Evolutionary conservation across 2,329 filamentous ascomycete species (phyloP), one percentile per base, ranked within the genome.

Genomic region (Pseudogymnoascus sp.): DNA sequence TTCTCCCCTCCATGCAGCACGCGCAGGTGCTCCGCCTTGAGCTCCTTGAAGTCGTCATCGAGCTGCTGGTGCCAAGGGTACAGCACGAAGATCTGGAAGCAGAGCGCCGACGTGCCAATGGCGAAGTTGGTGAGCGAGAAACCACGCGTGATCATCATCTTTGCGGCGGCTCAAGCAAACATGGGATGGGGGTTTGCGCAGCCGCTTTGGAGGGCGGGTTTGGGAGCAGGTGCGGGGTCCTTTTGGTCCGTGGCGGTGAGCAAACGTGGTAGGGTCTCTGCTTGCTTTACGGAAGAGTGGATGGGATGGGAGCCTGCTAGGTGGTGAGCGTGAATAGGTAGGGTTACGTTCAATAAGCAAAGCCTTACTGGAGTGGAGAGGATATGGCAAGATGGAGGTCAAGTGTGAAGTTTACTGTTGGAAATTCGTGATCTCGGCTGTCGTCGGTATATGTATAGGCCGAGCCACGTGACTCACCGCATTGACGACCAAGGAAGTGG

Each of bases 1-100:
- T 55, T 21, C 29, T 55, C 21, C 1, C 48, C 48, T 18, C 48
- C 48, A 21, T 33, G 48, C 29, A 55, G 29, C 48, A 55, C 29
- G n/a, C 48, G 48, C 48, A 55, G 15, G 62, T 82, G 77, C 62
- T 82, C 79, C 37, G 71, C 71, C 65, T 78, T 79, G 58, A 83
- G 68, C 13, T 73, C 69, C 58, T 77, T 71, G 66, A 83, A 82
- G 39, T 80, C 77, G 10, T 77, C 74, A 35, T 82, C 80, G 1
- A 83, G 69, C 63, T 77, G 72, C 59, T 82, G 73, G 67, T 83
- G 80, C 81, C 81, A 83, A 1, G 81, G 81, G 65, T 83, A 82
- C 4, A 83, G 73, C 12, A 83, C 80, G 61, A 80, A 80, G 45
- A 82, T 77, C 68, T 83, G 80, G 68, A 83, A 83, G 21, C 71